Percentiles rank a stretch among this genome's conserved stretches.
phyloP scores from a whole-genome alignment of 2,329 filamentous ascomycete species.

The Cadophora sp. region DNA sequence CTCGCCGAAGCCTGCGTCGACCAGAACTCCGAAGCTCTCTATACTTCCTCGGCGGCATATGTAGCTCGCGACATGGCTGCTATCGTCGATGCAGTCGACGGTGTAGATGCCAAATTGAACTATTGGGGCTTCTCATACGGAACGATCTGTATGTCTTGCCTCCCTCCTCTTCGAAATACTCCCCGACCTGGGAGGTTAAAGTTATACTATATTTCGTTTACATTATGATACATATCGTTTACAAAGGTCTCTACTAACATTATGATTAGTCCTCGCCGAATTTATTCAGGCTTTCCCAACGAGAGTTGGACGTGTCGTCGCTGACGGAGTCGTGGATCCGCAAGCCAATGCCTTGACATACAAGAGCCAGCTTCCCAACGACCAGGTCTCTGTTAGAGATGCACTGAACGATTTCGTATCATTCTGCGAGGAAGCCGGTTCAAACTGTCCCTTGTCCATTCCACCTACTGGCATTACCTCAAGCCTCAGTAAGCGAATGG shows the following conservation, averaged over 20 bases:
- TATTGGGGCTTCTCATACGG: slow-evolving; percentile 56
- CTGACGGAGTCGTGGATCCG: slow-evolving; percentile 38
- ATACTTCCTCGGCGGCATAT: slow-evolving; percentile 32
- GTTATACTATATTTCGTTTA: too few species aligned
- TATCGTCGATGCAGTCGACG: slow-evolving; percentile 27
- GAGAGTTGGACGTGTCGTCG: slow-evolving; percentile 49
- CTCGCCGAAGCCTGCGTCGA: slow-evolving; percentile 29
- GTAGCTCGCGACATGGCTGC: slow-evolving; percentile 33
- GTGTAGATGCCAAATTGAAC: slow-evolving; percentile 13
- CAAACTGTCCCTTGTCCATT: slow-evolving; percentile 16
- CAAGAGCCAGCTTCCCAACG: slow-evolving; percentile 27
- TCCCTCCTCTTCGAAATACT: too few species aligned
- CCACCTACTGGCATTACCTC: slow-evolving; percentile 9
- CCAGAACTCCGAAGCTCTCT: slow-evolving; percentile 29
- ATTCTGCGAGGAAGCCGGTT: slow-evolving; percentile 26
- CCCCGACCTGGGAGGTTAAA: too few species aligned
- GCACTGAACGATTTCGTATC: slow-evolving; percentile 27
- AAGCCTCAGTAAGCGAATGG: slow-evolving; percentile 11
- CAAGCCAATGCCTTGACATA: slow-evolving; percentile 49
- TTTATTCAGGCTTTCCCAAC: slow-evolving; percentile 51
- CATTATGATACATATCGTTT: too few species aligned
- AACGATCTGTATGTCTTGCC: slow-evolving; percentile 43
- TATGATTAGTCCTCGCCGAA: slow-evolving; percentile 42
- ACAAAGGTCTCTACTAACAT: too few species aligned
- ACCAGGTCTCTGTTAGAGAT: slow-evolving; percentile 27